Evolutionary conservation across 2,329 filamentous ascomycete genomes (phyloP), one percentile per base, ranked within the genome.

Genomic region (Phialocephala subalpina): DNA sequence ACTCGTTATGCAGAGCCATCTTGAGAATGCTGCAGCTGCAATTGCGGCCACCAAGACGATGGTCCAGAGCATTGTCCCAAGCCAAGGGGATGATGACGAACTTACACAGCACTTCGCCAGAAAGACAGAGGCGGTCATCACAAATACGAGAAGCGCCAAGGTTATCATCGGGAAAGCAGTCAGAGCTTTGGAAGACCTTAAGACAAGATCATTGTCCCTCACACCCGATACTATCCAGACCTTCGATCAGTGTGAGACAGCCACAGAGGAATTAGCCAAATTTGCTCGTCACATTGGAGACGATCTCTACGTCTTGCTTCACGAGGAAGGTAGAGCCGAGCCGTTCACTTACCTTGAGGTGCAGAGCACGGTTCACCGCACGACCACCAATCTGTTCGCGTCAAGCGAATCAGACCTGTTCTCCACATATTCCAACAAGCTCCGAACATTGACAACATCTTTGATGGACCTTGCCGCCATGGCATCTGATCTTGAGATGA

Each of bases 151-250:
- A 67, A 94, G 92, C 75, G 87, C 91, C 63, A 97, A 97, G 82
- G 92, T 97, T 38, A 85, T 95, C 58, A 88, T 92, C 57, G 87
- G 90, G 63, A 97, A 97, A 81, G 87, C 92, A 6, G 86, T 92
- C 49, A 88, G 91, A 60, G 88, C 92, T 20, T 81, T 97, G 14
- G 88, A 93, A 67, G 94, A 97, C 64, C 85, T 97, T 62, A 90
- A 90, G 77, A 84, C 87, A 2, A 84, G 94, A 59, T 94, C 90
- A 7, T 82, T 97, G 60, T 91, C 92, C 20, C 83, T 97, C 45
- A 84, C 87, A 33, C 86, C 87, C 2, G 89, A 93, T 40, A 91
- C 89, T 1, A 81, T 84, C 12, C 86, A 89, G 22, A 83, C 84
- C 0, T 96, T 97, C 76, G 89, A 92, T 72, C 84, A 86, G 69